Evolutionary conservation across 2,329 filamentous ascomycete species (phyloP).

Genomic region (Botrytis byssoidea): DNA sequence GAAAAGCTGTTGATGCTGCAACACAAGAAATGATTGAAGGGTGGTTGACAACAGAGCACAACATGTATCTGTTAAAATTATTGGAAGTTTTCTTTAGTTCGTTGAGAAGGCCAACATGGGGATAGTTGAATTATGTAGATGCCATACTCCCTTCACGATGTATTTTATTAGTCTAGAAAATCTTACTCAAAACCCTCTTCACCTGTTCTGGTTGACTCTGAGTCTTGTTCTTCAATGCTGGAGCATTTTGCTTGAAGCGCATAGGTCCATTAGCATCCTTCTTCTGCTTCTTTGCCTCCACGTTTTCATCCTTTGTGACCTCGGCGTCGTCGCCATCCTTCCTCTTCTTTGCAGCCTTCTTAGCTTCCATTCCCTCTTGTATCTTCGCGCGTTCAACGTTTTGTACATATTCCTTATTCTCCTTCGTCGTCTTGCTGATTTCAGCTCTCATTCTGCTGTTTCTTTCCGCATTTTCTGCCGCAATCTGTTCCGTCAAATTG

Average conservation of each 20-base stretch:
- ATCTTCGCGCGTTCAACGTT: slow-evolving; percentile 81
- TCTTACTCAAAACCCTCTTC: slow-evolving; percentile 61
- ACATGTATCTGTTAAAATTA: background rate
- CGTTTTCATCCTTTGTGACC: slow-evolving; percentile 29
- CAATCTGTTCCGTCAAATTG: slow-evolving; percentile 72
- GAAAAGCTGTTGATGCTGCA: slow-evolving; percentile 14
- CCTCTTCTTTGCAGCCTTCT: slow-evolving; percentile 50
- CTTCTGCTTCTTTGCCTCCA: slow-evolving; percentile 36
- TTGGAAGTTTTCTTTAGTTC: slow-evolving; percentile 12
- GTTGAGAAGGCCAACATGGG: slow-evolving; percentile 4
- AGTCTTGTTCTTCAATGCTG: slow-evolving; percentile 50
- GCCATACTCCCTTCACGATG: background rate
- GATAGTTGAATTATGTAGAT: background rate
- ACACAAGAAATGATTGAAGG: slow-evolving; percentile 1
- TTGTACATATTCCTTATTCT: slow-evolving; percentile 78
- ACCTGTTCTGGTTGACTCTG: slow-evolving; percentile 55
- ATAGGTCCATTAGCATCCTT: slow-evolving; percentile 42
- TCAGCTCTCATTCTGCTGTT: slow-evolving; percentile 74
- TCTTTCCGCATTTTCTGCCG: slow-evolving; percentile 77
- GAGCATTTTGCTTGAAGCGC: slow-evolving; percentile 66
- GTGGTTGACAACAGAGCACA: slow-evolving; percentile 3
- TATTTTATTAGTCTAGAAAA: slow-evolving; percentile 49
- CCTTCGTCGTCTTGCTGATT: slow-evolving; percentile 70
- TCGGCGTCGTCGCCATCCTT: slow-evolving; percentile 37
- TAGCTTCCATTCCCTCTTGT: slow-evolving; percentile 68